Percentiles rank a stretch among this genome's conserved stretches.
phyloP scores from a whole-genome alignment of 306 rosid species.

The Citrullus colocynthis region DNA sequence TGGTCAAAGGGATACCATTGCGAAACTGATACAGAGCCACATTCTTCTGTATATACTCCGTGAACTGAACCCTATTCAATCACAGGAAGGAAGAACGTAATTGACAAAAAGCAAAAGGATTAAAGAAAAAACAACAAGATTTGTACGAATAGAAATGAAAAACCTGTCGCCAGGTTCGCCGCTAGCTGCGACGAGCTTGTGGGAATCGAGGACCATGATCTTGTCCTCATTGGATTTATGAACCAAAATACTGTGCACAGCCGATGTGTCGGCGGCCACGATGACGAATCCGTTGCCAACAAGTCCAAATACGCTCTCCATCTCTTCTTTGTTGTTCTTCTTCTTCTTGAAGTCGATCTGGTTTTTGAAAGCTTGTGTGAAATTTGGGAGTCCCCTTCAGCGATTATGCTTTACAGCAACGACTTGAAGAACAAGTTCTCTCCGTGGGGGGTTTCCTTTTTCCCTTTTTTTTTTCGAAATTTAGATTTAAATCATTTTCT shows the following conservation, averaged over 20 bases:
- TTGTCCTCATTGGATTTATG: constrained; percentile 96
- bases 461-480: neutral
- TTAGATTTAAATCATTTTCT: neutral
- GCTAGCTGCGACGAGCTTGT: constrained; percentile 93
- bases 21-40: constrained; percentile 68
- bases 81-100: neutral
- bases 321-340: constrained; percentile 13
- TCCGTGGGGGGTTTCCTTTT: neutral
- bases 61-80: constrained; percentile 53
- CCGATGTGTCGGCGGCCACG: constrained; percentile 84
- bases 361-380: neutral
- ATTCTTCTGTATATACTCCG: constrained; percentile 70
- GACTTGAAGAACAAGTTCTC: constrained; percentile 18
- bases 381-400: neutral
- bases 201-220: constrained; percentile 95
- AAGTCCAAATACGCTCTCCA: constrained; percentile 85
- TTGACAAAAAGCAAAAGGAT: neutral
- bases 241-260: constrained; percentile 85
- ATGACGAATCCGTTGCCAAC: constrained; percentile 73
- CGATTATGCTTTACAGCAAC: neutral
- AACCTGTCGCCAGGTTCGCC: constrained; percentile 96
- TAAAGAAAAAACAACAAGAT: constrained; percentile 1
- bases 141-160: neutral
- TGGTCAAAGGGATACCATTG: constrained; percentile 62
- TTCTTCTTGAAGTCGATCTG: constrained; percentile 1